phyloP scores from a whole-genome alignment of 2,329 filamentous ascomycete genomes.

The Aspergillus oerlinghausenensis region DNA sequence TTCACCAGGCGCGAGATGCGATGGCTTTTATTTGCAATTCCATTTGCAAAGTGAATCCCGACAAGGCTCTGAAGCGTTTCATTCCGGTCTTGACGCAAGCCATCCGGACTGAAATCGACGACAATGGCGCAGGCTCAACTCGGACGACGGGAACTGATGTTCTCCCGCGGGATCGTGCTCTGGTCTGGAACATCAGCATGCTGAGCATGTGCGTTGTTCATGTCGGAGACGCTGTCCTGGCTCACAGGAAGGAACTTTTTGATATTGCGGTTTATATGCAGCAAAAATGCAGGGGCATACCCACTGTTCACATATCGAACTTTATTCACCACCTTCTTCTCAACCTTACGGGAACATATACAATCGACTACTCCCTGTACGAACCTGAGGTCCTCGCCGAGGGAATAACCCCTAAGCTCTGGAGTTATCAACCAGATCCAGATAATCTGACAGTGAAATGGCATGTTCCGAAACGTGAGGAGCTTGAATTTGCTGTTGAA shows the following conservation, averaged over 20 bases:
- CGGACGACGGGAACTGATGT: slow-evolving; percentile 91
- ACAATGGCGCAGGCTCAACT: slow-evolving; percentile 92
- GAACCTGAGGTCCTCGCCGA: slow-evolving; percentile 68
- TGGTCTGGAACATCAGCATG: slow-evolving; percentile 97
- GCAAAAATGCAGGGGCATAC: slow-evolving; percentile 85
- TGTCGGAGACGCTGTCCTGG: slow-evolving; percentile 82
- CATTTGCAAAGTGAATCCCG: slow-evolving; percentile 89
- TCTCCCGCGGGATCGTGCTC: slow-evolving; percentile 80
- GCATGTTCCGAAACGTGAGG: slow-evolving; percentile 76
- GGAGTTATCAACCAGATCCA: slow-evolving; percentile 74
- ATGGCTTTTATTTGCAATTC: slow-evolving; percentile 99
- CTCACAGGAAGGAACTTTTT: slow-evolving; percentile 83
- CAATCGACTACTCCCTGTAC: slow-evolving; percentile 81
- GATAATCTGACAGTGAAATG: slow-evolving; percentile 78
- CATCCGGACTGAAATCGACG: slow-evolving; percentile 94
- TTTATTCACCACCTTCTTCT: slow-evolving; percentile 94
- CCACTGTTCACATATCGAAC: slow-evolving; percentile 94
- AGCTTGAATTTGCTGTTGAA: slow-evolving; percentile 84
- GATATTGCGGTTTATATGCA: slow-evolving; percentile 96
- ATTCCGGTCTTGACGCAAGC: slow-evolving; percentile 85
- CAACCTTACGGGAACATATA: slow-evolving; percentile 91
- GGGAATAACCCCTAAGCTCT: slow-evolving; percentile 72
- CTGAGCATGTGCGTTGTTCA: slow-evolving; percentile 98
- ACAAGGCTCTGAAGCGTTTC: slow-evolving; percentile 86
- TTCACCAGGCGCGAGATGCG: slow-evolving; percentile 92